These are phyloP conservation scores for Sabuloglossum arenarium DNA, from an alignment of 495 filamentous ascomycete genomes.

Conservation along the genomic window DNA sequence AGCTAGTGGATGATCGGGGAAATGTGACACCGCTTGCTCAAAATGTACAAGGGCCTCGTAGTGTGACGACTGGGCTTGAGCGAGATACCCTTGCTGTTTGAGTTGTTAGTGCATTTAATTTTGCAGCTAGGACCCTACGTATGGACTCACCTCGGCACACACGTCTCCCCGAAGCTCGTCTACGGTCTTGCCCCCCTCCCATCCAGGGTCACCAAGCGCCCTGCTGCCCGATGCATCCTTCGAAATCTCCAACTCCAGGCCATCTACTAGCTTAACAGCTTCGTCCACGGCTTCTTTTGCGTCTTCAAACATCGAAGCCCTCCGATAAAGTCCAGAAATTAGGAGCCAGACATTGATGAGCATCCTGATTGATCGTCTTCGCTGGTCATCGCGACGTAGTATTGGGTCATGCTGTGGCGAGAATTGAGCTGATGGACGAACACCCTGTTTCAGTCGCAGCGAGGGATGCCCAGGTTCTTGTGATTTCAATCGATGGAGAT, in stretches of 20 bases:
- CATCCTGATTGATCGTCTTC: slow-evolving; percentile 10
- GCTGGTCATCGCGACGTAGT: not conserved
- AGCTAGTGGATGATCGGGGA: slow-evolving; percentile 54
- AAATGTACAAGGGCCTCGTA: slow-evolving; percentile 51
- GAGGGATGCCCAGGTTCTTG: not conserved
- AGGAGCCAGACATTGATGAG: slow-evolving; percentile 76
- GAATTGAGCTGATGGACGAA: not conserved
- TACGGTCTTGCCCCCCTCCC: slow-evolving; percentile 52
- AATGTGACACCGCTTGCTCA: slow-evolving; percentile 57
- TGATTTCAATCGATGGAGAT: not conserved
- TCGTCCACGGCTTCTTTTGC: slow-evolving; percentile 59
- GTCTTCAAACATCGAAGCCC: slow-evolving; percentile 58
- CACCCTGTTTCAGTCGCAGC: not conserved
- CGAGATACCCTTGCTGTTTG: slow-evolving; percentile 43
- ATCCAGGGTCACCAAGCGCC: slow-evolving; percentile 37
- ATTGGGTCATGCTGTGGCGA: not conserved
- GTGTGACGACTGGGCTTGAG: slow-evolving; percentile 34
- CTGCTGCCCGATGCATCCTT: slow-evolving; percentile 27
- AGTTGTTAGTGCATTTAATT: slow-evolving; percentile 15
- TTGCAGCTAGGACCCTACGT: not conserved
- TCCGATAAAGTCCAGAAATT: slow-evolving; percentile 68
- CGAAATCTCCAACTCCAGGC: slow-evolving; percentile 29
- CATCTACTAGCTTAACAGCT: slow-evolving; percentile 44
- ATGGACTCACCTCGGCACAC: slow-evolving; percentile 38
- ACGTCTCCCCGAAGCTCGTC: slow-evolving; percentile 70